Evolutionary conservation across 768 basidiomycete genomes (phyloP), one percentile per base, ranked within the genome.

Genomic region (Podaxis sp.): DNA sequence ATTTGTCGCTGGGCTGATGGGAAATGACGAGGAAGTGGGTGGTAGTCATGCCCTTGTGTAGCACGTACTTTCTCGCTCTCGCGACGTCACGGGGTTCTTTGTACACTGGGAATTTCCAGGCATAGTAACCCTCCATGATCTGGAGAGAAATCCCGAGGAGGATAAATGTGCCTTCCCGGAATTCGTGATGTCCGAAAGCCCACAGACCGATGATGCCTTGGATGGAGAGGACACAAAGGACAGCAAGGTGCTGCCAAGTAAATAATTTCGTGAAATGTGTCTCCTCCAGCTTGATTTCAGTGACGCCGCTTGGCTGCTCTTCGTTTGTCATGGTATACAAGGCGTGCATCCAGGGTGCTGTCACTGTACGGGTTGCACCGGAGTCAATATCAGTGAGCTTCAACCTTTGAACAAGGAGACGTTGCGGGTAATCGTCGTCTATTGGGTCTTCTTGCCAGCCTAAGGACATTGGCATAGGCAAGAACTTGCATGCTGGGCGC

Each of bases 341-440:
- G 20, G 36, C 54, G 26, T 62, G 60, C 60, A 56, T 62, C 60
- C 60, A 62, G 4, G 60, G 60, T 22, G 54, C 60, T 8, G 53
- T 62, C 15, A 62, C 60, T 7, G 52, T 48, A 7, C 41, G 52
- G 8, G 60, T 62, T 8, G 60, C 60, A 3, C 60, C 54, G 26
- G 60, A 62, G 10, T 56, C 33, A 26, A 62, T 62, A 38, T 62
- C 60, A 2, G 60, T 62, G 37, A 56, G 53, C 44, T 37, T 28
- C 15, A 62, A 20, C 2, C 53, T 53, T 22, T 36, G 52, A 11
- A 62, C 12, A 30, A 62, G 46, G n/a, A 55, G 53, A 8, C 44
- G 60, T 28, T 62, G 60, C 28, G 60, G 60, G 48, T 55, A 62
- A 30, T 62, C 60, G 24, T 62, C 54, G 33, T 62, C 60, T 20